Base-by-base conservation (phyloP, 1,284 basidiomycete species). In the Cryptococcus amylolentus region DNA sequence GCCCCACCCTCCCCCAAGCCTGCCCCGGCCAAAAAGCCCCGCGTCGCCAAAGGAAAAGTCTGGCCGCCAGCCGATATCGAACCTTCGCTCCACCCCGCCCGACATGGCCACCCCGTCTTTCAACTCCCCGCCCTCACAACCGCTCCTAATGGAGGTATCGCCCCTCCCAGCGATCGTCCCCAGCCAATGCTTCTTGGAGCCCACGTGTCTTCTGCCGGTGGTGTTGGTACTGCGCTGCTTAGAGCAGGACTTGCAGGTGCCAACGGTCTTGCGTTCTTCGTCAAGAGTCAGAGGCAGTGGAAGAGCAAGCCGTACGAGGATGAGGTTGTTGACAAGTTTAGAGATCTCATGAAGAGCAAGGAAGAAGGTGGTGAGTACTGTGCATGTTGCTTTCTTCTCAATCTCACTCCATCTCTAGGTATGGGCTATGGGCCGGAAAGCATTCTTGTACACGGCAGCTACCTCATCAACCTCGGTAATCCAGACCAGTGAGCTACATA, bases 281-380 rank as follows among this genome's bases (percentile, higher is more conserved):
- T 91, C 41, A 92, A 91, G 75, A 87, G 86, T 0, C 89, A 92
- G 64, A 80, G 88, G 41, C 86, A 86, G 73, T 92, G 90, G 89
- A 79, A 76, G 23, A 86, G 86, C 2, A 83, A 85, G 8, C 76
- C 83, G 2, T 78, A 48, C 38, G 61, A 63, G 38, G 41, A 39
- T 31, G 61, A 63, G 18, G 47, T 53, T 14, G 54, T 63, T 5
- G 50, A 63, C 26, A 42, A 53, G 37, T 63, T 63, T 27, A 63
- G 53, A 47, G 42, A 53, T 38, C 49, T 66, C 44, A 80, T 89
- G 81, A 68, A 77, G 54, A 78, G 80, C 20, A 64, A 66, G 49
- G 68, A 69, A 9, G 60, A 74, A 14, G 73, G 70, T 18, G 73
- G 74, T 70, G 57, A 56, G 72, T 65, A 6, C 47, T 46, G 39